A percentile compares a stretch with the other conserved stretches of the same genome.
Evolutionary conservation across 2,329 filamentous ascomycete genomes (phyloP).

Genomic region (Davidsoniella eucalypti): DNA sequence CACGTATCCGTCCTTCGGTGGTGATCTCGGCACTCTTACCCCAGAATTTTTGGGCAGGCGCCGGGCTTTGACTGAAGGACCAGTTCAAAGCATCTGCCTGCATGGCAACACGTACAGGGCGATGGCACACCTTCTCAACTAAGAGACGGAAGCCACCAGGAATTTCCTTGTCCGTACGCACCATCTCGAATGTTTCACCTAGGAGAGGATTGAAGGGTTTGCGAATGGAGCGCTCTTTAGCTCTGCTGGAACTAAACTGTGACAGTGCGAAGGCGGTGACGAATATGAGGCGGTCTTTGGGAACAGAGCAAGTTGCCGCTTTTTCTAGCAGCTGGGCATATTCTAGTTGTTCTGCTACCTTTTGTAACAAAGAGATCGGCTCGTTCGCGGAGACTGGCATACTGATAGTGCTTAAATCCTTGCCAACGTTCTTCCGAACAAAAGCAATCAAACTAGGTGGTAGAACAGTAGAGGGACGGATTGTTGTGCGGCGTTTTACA

Average conservation of each 20-base stretch:
- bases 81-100: constrained; percentile 77
- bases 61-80: constrained; percentile 75
- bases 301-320: constrained; percentile 45
- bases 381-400: constrained; percentile 98
- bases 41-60: constrained; percentile 95
- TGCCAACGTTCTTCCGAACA: constrained; percentile 91
- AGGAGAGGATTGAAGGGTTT: constrained; percentile 97
- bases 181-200: constrained; percentile 85
- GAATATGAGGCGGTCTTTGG: constrained; percentile 59
- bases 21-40: constrained; percentile 90
- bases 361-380: constrained; percentile 73
- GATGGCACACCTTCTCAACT: constrained; percentile 90
- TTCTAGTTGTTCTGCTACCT: constrained; percentile 78
- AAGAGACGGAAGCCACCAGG: constrained; percentile 69
- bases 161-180: constrained; percentile 62
- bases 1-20: constrained; percentile 71
- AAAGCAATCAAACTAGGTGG: constrained; percentile 90
- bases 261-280: constrained; percentile 85
- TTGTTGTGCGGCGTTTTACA: constrained; percentile 50
- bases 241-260: constrained; percentile 61
- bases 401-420: constrained; percentile 88
- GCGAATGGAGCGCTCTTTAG: constrained; percentile 79
- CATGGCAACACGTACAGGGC: constrained; percentile 81
- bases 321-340: constrained; percentile 73
- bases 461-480: constrained; percentile 57